Evolutionary conservation across 2,329 filamentous ascomycete genomes (phyloP).

Genomic region (Phaeophleospora eucalypticola): DNA sequence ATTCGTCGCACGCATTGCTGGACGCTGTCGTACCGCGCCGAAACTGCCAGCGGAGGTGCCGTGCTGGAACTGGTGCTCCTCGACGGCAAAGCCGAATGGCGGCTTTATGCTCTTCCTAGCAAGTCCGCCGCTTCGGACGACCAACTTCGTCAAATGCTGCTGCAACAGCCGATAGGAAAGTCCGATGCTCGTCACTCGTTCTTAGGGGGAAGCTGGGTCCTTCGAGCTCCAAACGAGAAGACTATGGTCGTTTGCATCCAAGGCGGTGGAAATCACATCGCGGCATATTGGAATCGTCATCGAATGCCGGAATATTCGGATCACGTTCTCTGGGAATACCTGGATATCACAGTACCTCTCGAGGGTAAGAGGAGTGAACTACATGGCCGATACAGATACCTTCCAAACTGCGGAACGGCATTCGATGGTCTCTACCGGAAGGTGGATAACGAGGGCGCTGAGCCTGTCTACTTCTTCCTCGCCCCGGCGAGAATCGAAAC

Average conservation of each 20-base stretch:
- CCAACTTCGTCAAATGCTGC: slow-evolving; percentile 19
- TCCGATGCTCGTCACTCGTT: slow-evolving; percentile 19
- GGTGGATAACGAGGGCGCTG: slow-evolving; percentile 8
- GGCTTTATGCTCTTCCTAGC: slow-evolving; percentile 25
- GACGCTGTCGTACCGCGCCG: slow-evolving; percentile 39
- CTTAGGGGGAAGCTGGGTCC: slow-evolving; percentile 38
- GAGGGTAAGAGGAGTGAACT: slow-evolving; percentile 19
- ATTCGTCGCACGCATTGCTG: slow-evolving; percentile 35
- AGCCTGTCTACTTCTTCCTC: slow-evolving; percentile 53
- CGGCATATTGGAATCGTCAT: slow-evolving; percentile 37
- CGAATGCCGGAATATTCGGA: slow-evolving; percentile 37
- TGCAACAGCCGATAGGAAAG: slow-evolving; percentile 28
- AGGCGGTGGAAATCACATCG: slow-evolving; percentile 18
- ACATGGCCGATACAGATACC: slow-evolving; percentile 48
- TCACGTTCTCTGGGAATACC: slow-evolving; percentile 42
- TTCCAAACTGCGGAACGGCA: slow-evolving; percentile 57
- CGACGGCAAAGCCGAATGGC: slow-evolving; percentile 24
- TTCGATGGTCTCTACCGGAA: slow-evolving; percentile 52
- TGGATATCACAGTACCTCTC: slow-evolving; percentile 42
- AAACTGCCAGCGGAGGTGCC: slow-evolving; percentile 19
- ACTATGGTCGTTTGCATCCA: slow-evolving; percentile 19
- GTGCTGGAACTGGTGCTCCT: slow-evolving; percentile 37
- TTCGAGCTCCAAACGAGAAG: slow-evolving; percentile 39
- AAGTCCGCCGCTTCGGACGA: slow-evolving; percentile 19
- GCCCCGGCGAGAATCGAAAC: slow-evolving; percentile 51